A percentile compares a stretch with the other conserved stretches of the same genome.
These are phyloP conservation scores for Yamadazyma diospyri DNA, from an alignment of 1,139 yeast species.

Conservation along the genomic window DNA sequence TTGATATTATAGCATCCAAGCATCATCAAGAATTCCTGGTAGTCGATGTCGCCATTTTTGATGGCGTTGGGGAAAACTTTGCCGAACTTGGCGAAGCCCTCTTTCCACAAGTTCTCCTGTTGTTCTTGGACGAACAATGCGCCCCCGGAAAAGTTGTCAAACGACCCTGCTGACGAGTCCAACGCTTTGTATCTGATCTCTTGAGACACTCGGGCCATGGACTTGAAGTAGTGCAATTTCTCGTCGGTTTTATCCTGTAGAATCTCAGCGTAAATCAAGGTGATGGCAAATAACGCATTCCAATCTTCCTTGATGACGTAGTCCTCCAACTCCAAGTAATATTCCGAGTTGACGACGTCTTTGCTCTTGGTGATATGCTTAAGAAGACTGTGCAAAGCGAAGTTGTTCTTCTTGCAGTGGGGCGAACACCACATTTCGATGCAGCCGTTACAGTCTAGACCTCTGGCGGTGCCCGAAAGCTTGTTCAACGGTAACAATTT, in stretches of 20 bases:
- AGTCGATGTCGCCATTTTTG: slow-evolving; percentile 30
- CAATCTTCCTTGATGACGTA: slow-evolving; percentile 65
- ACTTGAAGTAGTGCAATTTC: slow-evolving; percentile 43
- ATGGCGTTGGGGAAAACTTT: slow-evolving; percentile 45
- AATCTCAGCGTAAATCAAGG: slow-evolving; percentile 50
- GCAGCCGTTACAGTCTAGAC: slow-evolving; percentile 69
- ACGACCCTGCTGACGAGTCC: slow-evolving; percentile 55
- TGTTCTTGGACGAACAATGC: slow-evolving; percentile 52
- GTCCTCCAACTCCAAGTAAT: slow-evolving; percentile 55
- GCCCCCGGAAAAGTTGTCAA: slow-evolving; percentile 48
- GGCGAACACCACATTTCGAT: slow-evolving; percentile 70
- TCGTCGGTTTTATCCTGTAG: slow-evolving; percentile 44
- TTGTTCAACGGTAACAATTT: slow-evolving; percentile 41
- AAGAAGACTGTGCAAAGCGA: slow-evolving; percentile 51
- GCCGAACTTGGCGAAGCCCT: slow-evolving; percentile 50
- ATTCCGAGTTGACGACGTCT: slow-evolving; percentile 37
- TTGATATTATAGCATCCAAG: slow-evolving; percentile 75
- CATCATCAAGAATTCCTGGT: slow-evolving; percentile 55
- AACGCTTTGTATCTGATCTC: slow-evolving; percentile 59
- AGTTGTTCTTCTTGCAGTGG: slow-evolving; percentile 54
- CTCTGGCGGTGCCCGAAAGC: slow-evolving; percentile 22
- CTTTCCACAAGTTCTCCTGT: slow-evolving; percentile 58
- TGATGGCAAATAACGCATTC: slow-evolving; percentile 67
- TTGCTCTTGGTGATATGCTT: slow-evolving; percentile 50
- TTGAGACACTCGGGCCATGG: slow-evolving; percentile 72